Evolutionary conservation across 83 land plant species (phyloP), one percentile per base, ranked within the genome.

Genomic region (Larix sibirica): DNA sequence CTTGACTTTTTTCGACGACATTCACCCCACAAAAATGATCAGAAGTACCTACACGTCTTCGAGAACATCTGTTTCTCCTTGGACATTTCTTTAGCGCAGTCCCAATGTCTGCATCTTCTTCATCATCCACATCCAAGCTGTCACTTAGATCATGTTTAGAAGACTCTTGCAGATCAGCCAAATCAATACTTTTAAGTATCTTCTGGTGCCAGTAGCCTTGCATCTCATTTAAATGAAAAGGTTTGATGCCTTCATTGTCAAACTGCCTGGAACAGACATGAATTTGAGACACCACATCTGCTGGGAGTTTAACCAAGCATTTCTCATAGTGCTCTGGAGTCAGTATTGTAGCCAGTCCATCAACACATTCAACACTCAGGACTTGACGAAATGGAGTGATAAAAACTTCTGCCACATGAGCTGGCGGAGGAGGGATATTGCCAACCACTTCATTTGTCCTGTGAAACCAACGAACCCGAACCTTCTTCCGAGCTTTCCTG

Each of bases 381-480:
- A 90, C 93, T 90, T 96, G 99, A 84, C 85, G 89, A 83, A 90
- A 95, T 81, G 90, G 89, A 82, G 99, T 89, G 83, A 89, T 95
- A 89, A 96, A 96, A 85, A 96, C 85, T 90, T 96, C 99, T 81
- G 84, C 87, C 83, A 84, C 89, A 91, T 90, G 90, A 8, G 86
- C 86, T 74, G 96, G 94, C 83, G 94, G 87, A 88, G 83, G 87
- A 83, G 88, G 81, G 84, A 83, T 89, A 86, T 91, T 86, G 24
- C 24, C 31, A 28, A 67, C 24, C 14, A 28, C 24, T 90, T 96
- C 99, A 83, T 88, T 95, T 79, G 93, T 90, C 85, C 91, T 96
- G 83, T 95, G 95, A 91, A 95, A 96, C 99, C 98, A 96, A 61
- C 90, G 92, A 83, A 95, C 96, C 83, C 91, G 85, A 80, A 95